Base-by-base conservation (phyloP, 2,329 filamentous ascomycete genomes). In the Trichophyton simii region DNA sequence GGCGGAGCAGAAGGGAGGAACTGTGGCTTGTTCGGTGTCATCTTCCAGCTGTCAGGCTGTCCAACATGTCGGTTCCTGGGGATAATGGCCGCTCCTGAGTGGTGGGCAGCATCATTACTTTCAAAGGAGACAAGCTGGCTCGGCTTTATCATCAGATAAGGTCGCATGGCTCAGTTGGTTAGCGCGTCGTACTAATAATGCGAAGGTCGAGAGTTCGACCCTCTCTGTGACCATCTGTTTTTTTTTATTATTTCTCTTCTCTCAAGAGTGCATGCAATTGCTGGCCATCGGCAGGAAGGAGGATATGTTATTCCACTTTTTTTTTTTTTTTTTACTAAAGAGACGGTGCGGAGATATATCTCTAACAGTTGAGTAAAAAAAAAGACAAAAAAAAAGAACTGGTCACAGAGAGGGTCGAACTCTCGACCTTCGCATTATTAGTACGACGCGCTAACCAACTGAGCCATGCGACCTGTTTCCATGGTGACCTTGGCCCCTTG, bases 181-280 rank as follows among this genome's bases (percentile, higher is more conserved):
- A 52, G 46, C 46, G 46, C 46, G 46, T 52, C 46, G 46, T 52
- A 52, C 46, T 52, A 52, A 52, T 60, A 60, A 62, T 57, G 57
- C 55, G 57, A 62, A 62, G 44, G 44, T 60, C 61, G 61, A 46
- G 61, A 60, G 61, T 62, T 62, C 61, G 61, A 62, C 61, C 61
- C 61, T 61, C 61, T 48, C 58, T 60, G 58, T 48, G 59, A 63
- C 58, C 61, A 63, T 48, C 22, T 41, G 31, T 2, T 50, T 44
- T 22, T 50, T 41, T 22, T 60, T 60, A n/a, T n/a, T n/a, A n/a
- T n/a, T n/a, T n/a, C n/a, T n/a, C n/a, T n/a, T n/a, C n/a, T n/a
- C n/a, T n/a, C n/a, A n/a, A n/a, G n/a, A n/a, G n/a, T n/a, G n/a
- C n/a, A n/a, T n/a, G n/a, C n/a, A n/a, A n/a, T n/a, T n/a, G n/a